Evolutionary conservation across 495 filamentous ascomycete genomes (phyloP).

Genomic region (Aspergillus asperescens): DNA sequence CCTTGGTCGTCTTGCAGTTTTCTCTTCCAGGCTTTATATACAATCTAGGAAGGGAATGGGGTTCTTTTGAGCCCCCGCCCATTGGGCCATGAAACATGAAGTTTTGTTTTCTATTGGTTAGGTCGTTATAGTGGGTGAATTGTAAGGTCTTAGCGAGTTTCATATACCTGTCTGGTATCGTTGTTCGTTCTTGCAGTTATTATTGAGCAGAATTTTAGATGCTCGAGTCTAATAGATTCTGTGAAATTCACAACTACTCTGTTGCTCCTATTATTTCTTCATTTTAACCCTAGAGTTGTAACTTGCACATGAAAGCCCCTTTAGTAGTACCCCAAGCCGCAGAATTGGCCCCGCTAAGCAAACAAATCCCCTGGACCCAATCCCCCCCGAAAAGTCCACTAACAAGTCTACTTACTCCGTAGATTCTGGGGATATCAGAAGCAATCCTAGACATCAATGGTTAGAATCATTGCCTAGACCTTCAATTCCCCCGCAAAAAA

Average conservation of each 20-base stretch:
- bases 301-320: too few relatives aligned
- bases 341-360: background rate
- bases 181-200: background rate
- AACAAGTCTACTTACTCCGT: too few relatives aligned
- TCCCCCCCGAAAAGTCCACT: too few relatives aligned
- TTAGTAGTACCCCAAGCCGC: background rate
- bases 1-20: conserved; percentile 13
- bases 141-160: background rate
- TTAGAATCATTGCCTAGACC: too few relatives aligned
- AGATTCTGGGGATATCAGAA: too few relatives aligned
- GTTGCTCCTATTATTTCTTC: too few relatives aligned
- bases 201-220: background rate
- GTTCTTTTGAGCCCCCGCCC: conserved; percentile 7
- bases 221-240: too few relatives aligned
- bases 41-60: conserved; percentile 17
- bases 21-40: conserved; percentile 14
- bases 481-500: too few relatives aligned
- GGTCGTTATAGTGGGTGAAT: background rate
- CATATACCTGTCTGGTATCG: background rate
- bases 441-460: too few relatives aligned
- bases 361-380: too few relatives aligned
- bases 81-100: background rate
- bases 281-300: too few relatives aligned
- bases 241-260: too few relatives aligned
- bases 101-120: background rate